phyloP scores from a whole-genome alignment of 768 basidiomycete species.

The Leccinum longicurvipes region DNA sequence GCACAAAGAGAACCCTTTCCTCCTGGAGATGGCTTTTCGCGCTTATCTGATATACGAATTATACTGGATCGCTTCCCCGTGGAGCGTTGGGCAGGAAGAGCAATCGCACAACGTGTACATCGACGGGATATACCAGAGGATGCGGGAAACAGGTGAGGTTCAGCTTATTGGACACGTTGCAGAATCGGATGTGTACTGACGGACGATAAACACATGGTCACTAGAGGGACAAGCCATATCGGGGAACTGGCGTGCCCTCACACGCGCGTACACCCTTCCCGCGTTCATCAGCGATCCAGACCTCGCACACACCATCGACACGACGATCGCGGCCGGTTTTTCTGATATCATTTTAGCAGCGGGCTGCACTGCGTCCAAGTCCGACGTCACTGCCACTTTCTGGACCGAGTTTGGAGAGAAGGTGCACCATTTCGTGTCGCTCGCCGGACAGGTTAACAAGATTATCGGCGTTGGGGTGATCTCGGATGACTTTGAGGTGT shows the following conservation, averaged over 20 bases:
- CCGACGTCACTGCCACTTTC: conserved; percentile 37
- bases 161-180: not conserved
- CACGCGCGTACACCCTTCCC: conserved; percentile 19
- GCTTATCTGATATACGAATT: conserved; percentile 22
- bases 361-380: conserved; percentile 16
- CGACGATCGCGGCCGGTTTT: conserved; percentile 17
- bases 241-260: conserved; percentile 42
- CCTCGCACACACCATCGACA: conserved; percentile 4
- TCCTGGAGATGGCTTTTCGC: conserved; percentile 33
- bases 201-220: not conserved
- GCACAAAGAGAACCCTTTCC: conserved; percentile 26
- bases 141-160: conserved; percentile 33
- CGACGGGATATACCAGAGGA: conserved; percentile 31
- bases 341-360: conserved; percentile 27
- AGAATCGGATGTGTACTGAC: not conserved
- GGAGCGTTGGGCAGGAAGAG: conserved; percentile 21
- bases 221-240: conserved; percentile 42
- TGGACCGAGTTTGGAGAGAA: conserved; percentile 39
- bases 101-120: conserved; percentile 15
- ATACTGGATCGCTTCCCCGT: conserved; percentile 19
- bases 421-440: conserved; percentile 39
- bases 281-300: conserved; percentile 15
- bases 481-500: conserved; percentile 27
- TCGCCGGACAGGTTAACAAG: conserved; percentile 44
- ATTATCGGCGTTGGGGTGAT: conserved; percentile 20